A percentile compares a stretch with the other conserved stretches of the same genome.
Evolutionary conservation across 108 stramenopile genomes (phyloP).

Genomic region (Hondaea fermentalgiana): DNA sequence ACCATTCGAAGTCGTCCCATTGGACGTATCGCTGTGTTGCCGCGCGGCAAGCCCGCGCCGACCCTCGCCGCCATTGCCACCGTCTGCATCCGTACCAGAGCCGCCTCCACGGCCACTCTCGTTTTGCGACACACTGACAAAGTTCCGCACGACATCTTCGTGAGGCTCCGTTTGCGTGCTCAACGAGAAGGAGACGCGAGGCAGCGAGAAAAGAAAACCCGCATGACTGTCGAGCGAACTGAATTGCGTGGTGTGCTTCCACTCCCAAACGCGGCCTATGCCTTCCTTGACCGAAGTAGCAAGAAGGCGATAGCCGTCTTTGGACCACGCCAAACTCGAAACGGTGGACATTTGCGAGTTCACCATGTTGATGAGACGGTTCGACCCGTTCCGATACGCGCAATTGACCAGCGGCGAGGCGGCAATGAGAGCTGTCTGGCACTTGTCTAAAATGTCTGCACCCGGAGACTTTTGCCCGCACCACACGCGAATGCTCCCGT

Average conservation of each 20-base stretch:
- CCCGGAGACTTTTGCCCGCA: background rate
- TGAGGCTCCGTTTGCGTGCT: background rate
- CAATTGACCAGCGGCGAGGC: background rate
- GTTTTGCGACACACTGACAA: background rate
- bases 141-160: background rate
- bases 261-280: background rate
- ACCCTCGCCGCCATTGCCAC: background rate
- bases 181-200: background rate
- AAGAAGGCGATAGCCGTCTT: background rate
- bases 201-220: background rate
- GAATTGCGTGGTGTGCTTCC: background rate
- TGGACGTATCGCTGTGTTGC: background rate
- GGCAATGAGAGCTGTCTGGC: conserved; percentile 6
- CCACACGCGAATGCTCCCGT: background rate
- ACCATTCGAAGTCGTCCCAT: background rate
- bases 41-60: background rate
- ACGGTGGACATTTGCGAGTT: background rate
- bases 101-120: background rate
- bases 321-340: background rate
- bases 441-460: background rate
- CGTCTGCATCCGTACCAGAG: background rate
- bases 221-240: background rate
- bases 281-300: background rate
- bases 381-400: background rate
- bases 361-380: background rate